Base-by-base conservation (phyloP, 179 eudicot genomes). In the Vitellaria paradoxa region DNA sequence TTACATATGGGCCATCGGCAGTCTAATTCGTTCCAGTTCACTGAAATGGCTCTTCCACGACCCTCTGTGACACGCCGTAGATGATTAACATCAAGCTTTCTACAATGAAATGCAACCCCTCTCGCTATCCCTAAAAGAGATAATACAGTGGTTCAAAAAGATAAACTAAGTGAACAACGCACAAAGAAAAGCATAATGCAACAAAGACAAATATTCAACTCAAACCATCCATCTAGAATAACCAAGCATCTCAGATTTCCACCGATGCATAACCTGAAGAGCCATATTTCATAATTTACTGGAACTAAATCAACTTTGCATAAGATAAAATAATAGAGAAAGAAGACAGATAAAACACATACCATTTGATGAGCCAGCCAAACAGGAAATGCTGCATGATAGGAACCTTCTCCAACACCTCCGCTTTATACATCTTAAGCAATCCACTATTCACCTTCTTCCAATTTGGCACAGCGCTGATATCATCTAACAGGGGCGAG, bases 341-440 rank as follows among this genome's bases (percentile, higher is more conserved):
- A 13, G 9, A 18, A 20, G 6, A 8, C 8, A 72, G 24, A 26
- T 9, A 30, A 55, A 76, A 62, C 57, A 18, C 86, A 46, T 91
- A 95, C 99, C 99, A 95, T 74, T 86, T 84, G 78, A 95, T 95
- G 82, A 95, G 86, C 61, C 85, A 95, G 6, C 98, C 99, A 68
- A 95, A 95, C 61, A 93, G 85, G 83, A 95, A 95, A 88, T 95
- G 98, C 82, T 95, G 99, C 90, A 95, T 94, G 67, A 95, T 91
- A 9, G 99, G 99, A 61, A 95, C 91, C 87, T 95, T 95, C 91
- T 91, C 95, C 76, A 95, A 80, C 52, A 95, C 98, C 84, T 95
- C 99, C 53, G 92, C 89, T 52, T 89, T 91, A 53, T 95, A 95
- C 99, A 95, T 95, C 92, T 95, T 95, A 56, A 91, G 90, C 92